Evolutionary conservation across 1,139 yeast genomes (phyloP).

Genomic region (Yamadazyma membranifaciens): DNA sequence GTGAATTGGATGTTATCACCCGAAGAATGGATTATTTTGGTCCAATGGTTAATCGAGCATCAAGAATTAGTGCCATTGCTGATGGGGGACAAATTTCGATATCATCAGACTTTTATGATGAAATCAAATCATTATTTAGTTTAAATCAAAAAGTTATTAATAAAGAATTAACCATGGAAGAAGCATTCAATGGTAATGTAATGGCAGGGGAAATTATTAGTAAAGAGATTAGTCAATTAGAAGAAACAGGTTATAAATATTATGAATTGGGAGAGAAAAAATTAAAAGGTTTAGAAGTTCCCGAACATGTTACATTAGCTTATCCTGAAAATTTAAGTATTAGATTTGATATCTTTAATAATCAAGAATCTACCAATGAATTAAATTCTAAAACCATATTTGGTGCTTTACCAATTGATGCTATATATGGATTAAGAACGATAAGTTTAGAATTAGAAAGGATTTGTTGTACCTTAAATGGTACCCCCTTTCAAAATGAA

Average conservation of each 20-base stretch:
- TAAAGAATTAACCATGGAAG: constrained; percentile 38
- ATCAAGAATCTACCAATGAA: constrained; percentile 19
- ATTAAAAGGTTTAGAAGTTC: constrained; percentile 91
- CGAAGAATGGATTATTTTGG: constrained; percentile 98
- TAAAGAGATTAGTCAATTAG: constrained; percentile 63
- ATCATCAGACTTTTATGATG: constrained; percentile 77
- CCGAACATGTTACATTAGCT: constrained; percentile 78
- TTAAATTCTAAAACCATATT: constrained; percentile 25
- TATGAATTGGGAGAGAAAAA: constrained; percentile 81
- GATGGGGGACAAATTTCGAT: constrained; percentile 97
- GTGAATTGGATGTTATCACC: constrained; percentile 92
- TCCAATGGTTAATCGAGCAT: constrained; percentile 95
- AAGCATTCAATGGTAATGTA: constrained; percentile 63
- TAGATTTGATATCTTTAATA: constrained; percentile 49
- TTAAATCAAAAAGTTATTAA: constrained; percentile 49
- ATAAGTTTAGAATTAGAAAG: constrained; percentile 50
- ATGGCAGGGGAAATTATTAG: constrained; percentile 64
- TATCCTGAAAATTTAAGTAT: constrained; percentile 68
- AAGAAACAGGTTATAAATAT: constrained; percentile 68
- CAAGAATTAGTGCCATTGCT: constrained; percentile 91
- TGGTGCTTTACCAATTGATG: constrained; percentile 43
- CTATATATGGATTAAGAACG: constrained; percentile 47
- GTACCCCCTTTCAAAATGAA: constrained; percentile 27
- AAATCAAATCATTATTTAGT: constrained; percentile 57
- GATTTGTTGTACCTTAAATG: constrained; percentile 40